These are phyloP conservation scores for Saturnispora zaruensis DNA, from an alignment of 805 yeast genomes.

Conservation along the genomic window DNA sequence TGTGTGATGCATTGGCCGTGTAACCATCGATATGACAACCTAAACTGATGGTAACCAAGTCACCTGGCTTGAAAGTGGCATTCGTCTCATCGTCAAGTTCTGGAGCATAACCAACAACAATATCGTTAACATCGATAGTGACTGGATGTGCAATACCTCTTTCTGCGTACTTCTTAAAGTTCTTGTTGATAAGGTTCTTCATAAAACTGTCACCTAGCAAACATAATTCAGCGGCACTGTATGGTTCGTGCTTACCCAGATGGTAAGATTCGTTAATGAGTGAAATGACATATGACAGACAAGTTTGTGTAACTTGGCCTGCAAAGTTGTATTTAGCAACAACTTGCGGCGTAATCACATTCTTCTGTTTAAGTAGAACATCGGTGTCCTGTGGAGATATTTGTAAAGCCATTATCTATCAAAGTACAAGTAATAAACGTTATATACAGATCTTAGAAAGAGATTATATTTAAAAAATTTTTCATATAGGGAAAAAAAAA, in stretches of 20 bases:
- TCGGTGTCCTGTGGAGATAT: conserved; percentile 69
- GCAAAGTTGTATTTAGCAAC: conserved; percentile 81
- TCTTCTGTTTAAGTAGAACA: conserved; percentile 61
- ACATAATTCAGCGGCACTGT: conserved; percentile 66
- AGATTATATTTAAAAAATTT: conserved; percentile 2
- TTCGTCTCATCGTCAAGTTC: conserved; percentile 64
- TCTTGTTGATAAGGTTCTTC: conserved; percentile 46
- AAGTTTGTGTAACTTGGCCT: conserved; percentile 82
- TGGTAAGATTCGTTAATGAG: conserved; percentile 73
- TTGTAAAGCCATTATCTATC: conserved; percentile 54
- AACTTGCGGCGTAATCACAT: conserved; percentile 51
- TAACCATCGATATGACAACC: conserved; percentile 96
- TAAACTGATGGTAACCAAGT: conserved; percentile 71
- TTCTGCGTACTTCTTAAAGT: conserved; percentile 64
- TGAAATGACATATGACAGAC: conserved; percentile 54
- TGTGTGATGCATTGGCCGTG: conserved; percentile 80
- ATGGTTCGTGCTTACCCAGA: conserved; percentile 37
- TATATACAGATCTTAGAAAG: neutral
- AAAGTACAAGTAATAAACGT: neutral
- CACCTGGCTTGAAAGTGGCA: conserved; percentile 57
- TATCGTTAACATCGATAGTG: conserved; percentile 73
- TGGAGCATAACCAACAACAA: conserved; percentile 75
- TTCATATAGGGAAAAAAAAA: conserved; percentile 2
- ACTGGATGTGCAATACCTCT: conserved; percentile 94
- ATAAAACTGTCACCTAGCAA: conserved; percentile 73